Evolutionary conservation across 371 early-diverging fungal genomes (phyloP).

Genomic region (Encephalitozoon intestinalis): DNA sequence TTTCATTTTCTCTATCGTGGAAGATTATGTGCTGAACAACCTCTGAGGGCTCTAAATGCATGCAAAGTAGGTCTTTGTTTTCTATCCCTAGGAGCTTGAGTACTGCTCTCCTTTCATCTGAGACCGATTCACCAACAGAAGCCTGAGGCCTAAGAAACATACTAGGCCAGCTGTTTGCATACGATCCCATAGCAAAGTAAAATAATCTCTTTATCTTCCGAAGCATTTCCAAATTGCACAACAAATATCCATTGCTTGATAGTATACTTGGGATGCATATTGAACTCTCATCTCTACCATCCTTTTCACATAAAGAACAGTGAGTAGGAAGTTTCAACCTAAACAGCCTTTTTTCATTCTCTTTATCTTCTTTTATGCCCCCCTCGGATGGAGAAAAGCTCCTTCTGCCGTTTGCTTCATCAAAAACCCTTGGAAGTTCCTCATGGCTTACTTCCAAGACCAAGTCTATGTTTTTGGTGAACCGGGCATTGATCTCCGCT

Average conservation of each 20-base stretch:
- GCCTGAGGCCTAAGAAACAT: constrained; percentile 7
- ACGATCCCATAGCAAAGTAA: constrained; percentile 7
- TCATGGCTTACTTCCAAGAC: not conserved
- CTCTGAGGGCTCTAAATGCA: not conserved
- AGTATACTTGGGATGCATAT: not conserved
- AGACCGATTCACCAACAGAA: not conserved
- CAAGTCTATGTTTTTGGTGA: not conserved
- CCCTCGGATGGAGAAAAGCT: no score
- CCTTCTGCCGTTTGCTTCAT: not conserved
- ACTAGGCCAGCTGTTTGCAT: constrained; percentile 4
- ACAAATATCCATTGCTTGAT: not conserved
- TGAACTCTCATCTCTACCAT: not conserved
- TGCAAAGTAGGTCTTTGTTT: not conserved
- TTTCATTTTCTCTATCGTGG: constrained; percentile 10
- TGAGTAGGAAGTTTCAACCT: not conserved
- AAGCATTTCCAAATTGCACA: not conserved
- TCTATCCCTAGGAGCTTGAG: constrained; percentile 19
- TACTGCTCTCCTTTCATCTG: constrained; percentile 7
- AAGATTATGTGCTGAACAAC: constrained; percentile 31
- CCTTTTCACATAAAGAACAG: not conserved
- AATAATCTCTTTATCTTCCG: not conserved
- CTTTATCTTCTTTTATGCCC: not conserved
- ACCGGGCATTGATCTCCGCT: not conserved
- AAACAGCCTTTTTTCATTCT: not conserved
- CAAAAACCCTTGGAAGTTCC: not conserved